Evolutionary conservation across 345 rosid genomes (phyloP).

Genomic region (Combretum micranthum): DNA sequence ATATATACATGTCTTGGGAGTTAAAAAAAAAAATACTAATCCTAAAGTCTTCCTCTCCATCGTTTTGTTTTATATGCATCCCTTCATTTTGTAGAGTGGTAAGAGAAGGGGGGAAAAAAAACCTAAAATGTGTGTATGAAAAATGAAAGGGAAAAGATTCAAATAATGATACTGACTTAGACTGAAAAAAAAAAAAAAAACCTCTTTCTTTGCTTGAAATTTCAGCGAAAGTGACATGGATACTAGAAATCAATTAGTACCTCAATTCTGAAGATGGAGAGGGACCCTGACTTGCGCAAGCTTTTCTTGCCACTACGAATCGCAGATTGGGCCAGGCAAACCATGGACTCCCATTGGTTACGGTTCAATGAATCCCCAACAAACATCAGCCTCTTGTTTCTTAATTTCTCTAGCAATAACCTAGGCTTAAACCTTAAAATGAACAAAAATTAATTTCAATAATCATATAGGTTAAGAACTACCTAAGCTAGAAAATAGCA

Average conservation of each 20-base stretch:
- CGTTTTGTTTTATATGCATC: too few relatives aligned
- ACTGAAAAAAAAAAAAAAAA: not conserved
- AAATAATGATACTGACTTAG: not conserved
- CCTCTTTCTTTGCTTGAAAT: not conserved
- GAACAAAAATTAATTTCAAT: too few relatives aligned
- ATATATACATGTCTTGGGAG: too few relatives aligned
- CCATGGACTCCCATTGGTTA: constrained; percentile 98
- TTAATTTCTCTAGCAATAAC: constrained; percentile 64
- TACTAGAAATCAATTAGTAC: constrained; percentile 15
- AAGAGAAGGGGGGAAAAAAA: too few relatives aligned
- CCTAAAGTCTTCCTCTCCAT: too few relatives aligned
- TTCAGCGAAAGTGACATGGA: not conserved
- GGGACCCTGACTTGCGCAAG: constrained; percentile 57
- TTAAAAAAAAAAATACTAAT: too few relatives aligned
- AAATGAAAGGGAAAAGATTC: not conserved
- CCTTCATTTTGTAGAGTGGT: too few relatives aligned
- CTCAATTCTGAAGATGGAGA: constrained; percentile 65
- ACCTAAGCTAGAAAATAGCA: not conserved
- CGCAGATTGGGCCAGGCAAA: constrained; percentile 85
- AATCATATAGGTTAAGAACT: too few relatives aligned
- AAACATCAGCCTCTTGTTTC: constrained; percentile 94
- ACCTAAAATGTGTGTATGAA: too few relatives aligned
- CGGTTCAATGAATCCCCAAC: constrained; percentile 95
- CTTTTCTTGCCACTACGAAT: constrained; percentile 58
- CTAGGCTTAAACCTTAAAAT: constrained; percentile 56